phyloP scores from a whole-genome alignment of 768 basidiomycete species.

The Pleurotus cornucopiae region DNA sequence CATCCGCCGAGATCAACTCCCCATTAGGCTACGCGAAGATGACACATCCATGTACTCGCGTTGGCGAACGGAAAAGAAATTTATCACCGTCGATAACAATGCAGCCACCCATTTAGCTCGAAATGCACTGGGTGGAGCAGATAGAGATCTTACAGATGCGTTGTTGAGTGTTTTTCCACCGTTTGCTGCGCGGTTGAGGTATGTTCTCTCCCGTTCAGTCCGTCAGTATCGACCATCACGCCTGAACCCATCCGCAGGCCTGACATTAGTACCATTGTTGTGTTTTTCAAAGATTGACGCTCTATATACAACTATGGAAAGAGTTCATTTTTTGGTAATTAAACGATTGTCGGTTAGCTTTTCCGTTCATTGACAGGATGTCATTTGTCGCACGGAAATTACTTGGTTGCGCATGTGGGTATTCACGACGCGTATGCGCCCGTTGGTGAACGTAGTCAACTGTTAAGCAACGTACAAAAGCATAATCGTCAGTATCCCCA shows the following conservation, averaged over 20 bases:
- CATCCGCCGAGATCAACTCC: constrained; percentile 21
- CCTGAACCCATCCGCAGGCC: neutral
- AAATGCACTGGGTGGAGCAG: constrained; percentile 52
- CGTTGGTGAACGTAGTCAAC: too few species aligned
- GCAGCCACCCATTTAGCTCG: constrained; percentile 46
- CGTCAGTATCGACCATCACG: neutral
- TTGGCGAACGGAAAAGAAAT: constrained; percentile 34
- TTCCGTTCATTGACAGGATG: too few species aligned
- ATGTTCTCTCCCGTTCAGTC: constrained; percentile 8
- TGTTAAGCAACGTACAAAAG: too few species aligned
- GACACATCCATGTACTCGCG: constrained; percentile 30
- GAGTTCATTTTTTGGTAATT: neutral
- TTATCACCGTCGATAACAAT: constrained; percentile 38
- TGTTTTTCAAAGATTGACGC: constrained; percentile 8
- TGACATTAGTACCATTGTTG: constrained; percentile 11
- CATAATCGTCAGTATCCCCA: too few species aligned
- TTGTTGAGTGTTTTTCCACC: constrained; percentile 35
- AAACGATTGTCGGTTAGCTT: neutral
- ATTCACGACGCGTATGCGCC: too few species aligned
- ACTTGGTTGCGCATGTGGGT: too few species aligned
- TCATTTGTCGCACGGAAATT: too few species aligned
- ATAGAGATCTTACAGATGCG: constrained; percentile 34
- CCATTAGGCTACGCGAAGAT: constrained; percentile 26
- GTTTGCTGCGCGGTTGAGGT: constrained; percentile 35
- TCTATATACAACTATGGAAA: too few species aligned